Base-by-base conservation (phyloP, 2,329 filamentous ascomycete genomes). In the Talaromyces sp. region DNA sequence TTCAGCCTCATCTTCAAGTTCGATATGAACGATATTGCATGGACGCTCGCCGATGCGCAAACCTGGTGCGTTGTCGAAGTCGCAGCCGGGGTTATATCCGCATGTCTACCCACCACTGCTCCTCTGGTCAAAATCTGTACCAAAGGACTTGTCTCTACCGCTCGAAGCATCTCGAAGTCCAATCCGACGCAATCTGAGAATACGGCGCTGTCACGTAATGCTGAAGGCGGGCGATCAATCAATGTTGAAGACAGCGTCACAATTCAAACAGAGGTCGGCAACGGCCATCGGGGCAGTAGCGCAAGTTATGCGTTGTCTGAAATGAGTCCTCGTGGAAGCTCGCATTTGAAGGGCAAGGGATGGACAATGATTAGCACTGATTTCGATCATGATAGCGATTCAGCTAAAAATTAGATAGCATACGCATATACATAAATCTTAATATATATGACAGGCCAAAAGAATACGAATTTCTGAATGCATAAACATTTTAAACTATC, bases 31-130 rank as follows among this genome's bases (percentile, higher is more conserved):
- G 44, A 52, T 29, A 20, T 43, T 9, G 43, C 44, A 11, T 52
- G 44, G 50, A 47, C 44, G 16, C 36, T 52, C 14, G 50, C 44
- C 9, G 44, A 48, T 30, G 36, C 50, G 9, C 44, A 52, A 30
- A 47, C 37, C 4, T 52, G 50, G 50, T 47, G 50, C 29, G 50
- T 52, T 17, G 44, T 52, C 29, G 50, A 52, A 33, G 27, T 36
- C 22, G 50, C 50, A 10, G 45, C 44, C 11, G 50, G 44, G 10
- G 39, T 52, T 14, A 52, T 52, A 29, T 52, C 50, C 13, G 50
- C 50, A 6, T 52, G 50, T 32, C 39, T 52, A 47, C 44, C 50
- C 30, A 52, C 50, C 19, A 47, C 42, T 13, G 43, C 49, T 27
- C 49, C 49, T 24, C 36, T 51, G 9, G 36, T 51, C 43, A 51